Evolutionary conservation across 257 asterid species (phyloP), one percentile per base, ranked within the genome.

Genomic region (Nicotiana tabacum): DNA sequence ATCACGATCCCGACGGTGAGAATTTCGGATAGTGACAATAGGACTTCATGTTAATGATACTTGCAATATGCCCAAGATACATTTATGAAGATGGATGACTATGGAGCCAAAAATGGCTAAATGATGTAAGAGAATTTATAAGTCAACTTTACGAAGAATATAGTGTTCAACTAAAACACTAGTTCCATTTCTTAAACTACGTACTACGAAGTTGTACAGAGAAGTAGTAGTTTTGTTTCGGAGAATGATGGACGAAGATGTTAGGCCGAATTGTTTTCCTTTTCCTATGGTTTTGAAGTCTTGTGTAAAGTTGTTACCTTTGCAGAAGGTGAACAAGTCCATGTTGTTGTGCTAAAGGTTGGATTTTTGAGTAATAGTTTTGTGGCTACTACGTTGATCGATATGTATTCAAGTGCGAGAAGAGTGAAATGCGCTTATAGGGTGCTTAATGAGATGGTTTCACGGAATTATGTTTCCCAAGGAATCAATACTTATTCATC

Each of bases 281-380:
- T 84, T 96, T 32, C 97, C 97, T 0, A 88, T 89, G 87, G 93
- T 91, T 83, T 82, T 96, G 85, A 94, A 93, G 83, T 89, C 97
- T 21, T 96, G 98, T 60, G 87, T 83, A 82, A 91, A 89, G 87
- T 77, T 85, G 32, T 64, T 81, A 84, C 90, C 92, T 87, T 61
- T 90, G 56, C 43, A 64, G 95, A 92, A 89, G 97, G 98, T 5
- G 90, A 93, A 84, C 84, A 85, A 83, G 89, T 93, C 84, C 99
- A 92, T 84, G 89, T 89, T 67, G 27, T 88, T 4, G 87, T 90
- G 7, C 11, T 91, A n/a, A 92, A 91, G 67, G 83, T 35, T 82
- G 94, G 93, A 32, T 91, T 91, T 85, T 82, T 84, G 81, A 84
- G 89, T 37, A 92, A 92, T 81, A 78, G 85, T 37, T 93, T 85